Evolutionary conservation across 192 early-diverging fungal species (phyloP).

Genomic region (Podochytrium sp.): DNA sequence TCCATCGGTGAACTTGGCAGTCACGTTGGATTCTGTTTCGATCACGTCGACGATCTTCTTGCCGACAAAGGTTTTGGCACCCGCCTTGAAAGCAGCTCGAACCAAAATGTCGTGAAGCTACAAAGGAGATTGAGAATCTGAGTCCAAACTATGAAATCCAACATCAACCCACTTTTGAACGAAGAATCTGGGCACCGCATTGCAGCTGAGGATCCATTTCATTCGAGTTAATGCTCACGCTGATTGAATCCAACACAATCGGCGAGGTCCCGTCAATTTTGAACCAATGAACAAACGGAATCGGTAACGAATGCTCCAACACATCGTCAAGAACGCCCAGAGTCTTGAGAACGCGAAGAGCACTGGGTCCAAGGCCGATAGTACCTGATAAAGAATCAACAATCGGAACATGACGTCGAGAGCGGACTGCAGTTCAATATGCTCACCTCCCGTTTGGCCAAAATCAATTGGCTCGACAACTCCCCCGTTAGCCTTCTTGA

Average conservation of each 20-base stretch:
- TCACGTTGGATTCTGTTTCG: not conserved
- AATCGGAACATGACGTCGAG: too few species aligned
- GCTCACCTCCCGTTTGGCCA: constrained; percentile 26
- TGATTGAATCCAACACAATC: not conserved
- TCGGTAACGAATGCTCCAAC: not conserved
- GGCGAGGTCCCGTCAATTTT: constrained; percentile 7
- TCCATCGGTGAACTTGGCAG: not conserved
- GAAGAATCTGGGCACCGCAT: not conserved
- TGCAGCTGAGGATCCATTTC: not conserved
- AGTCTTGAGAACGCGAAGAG: constrained; percentile 4
- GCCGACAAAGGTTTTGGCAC: constrained; percentile 1
- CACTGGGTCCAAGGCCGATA: constrained; percentile 7
- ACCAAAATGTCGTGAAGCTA: constrained; percentile 11
- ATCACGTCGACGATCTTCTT: not conserved
- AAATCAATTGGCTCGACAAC: not conserved
- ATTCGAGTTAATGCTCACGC: not conserved
- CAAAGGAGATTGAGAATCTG: too few species aligned
- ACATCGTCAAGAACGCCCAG: constrained; percentile 27
- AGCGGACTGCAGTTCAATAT: too few species aligned
- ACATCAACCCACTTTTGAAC: not conserved
- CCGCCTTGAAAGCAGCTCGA: not conserved
- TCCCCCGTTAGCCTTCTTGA: not conserved
- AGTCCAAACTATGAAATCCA: not conserved
- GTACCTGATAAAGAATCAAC: too few species aligned
- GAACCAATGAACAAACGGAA: not conserved